Conservation (phyloP, 2,329 filamentous ascomycete genomes). For the Fusarium torreyae region DNA sequence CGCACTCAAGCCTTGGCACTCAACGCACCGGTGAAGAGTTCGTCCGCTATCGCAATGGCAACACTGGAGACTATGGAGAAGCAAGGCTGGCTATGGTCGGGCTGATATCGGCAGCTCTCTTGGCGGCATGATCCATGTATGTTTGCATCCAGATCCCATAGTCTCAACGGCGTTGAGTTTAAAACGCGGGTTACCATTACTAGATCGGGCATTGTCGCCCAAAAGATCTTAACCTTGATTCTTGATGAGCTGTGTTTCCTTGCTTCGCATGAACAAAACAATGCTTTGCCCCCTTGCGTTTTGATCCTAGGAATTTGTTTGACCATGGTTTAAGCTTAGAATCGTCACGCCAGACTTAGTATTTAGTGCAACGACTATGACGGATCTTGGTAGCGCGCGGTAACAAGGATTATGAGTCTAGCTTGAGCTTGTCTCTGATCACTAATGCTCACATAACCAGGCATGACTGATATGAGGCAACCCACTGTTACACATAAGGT, state of each 20-base stretch:
- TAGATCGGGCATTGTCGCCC: conserved; percentile 3
- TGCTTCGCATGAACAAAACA: conserved; percentile 4
- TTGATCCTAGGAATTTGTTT: conserved; percentile 18
- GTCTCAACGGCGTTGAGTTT: conserved; percentile 11
- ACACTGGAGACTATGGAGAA: conserved; percentile 2
- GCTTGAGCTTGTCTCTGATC: conserved; percentile 20
- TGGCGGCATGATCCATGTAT: conserved; percentile 18
- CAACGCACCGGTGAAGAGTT: conserved; percentile 20
- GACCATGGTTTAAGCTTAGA: conserved; percentile 30
- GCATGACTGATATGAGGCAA: conserved; percentile 29
- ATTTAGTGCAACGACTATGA: not conserved
- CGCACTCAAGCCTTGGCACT: conserved; percentile 20
- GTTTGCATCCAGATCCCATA: not conserved
- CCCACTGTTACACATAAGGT: conserved; percentile 24
- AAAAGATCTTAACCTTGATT: not conserved
- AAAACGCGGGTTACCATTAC: conserved; percentile 20
- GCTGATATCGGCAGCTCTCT: conserved; percentile 14
- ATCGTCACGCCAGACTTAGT: not conserved
- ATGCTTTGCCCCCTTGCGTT: not conserved
- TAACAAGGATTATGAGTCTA: conserved; percentile 2
- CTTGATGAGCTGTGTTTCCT: not conserved
- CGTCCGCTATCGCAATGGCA: conserved; percentile 25
- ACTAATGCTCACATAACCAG: conserved; percentile 46
- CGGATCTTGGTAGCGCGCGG: not conserved
- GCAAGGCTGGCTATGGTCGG: conserved; percentile 3